phyloP scores from a whole-genome alignment of 2,329 filamentous ascomycete genomes.

The Epichloe amarillans region DNA sequence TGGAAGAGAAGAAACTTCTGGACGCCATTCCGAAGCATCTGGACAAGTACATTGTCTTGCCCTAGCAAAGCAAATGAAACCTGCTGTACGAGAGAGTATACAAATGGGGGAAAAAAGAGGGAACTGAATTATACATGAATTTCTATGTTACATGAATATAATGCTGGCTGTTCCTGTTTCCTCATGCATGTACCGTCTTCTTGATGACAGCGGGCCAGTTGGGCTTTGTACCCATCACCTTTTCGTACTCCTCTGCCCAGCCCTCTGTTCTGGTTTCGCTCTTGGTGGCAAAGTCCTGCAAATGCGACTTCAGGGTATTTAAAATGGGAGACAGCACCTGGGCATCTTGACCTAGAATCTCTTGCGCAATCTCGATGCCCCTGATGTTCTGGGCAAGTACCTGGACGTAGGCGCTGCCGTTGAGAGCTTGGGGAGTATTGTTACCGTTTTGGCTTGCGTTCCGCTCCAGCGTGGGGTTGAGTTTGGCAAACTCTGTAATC shows the following conservation, averaged over 20 bases:
- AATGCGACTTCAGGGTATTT: conserved; percentile 23
- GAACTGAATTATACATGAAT: conserved; percentile 13
- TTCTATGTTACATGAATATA: not conserved
- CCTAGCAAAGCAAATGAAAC: conserved; percentile 29
- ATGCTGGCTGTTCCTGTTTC: not conserved
- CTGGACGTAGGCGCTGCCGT: conserved; percentile 15
- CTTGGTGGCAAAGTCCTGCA: conserved; percentile 18
- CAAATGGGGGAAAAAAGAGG: not conserved
- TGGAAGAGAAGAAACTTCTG: conserved; percentile 72
- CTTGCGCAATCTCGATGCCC: conserved; percentile 31
- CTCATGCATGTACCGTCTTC: not conserved
- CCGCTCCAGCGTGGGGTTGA: conserved; percentile 12
- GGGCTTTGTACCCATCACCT: conserved; percentile 15
- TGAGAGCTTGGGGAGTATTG: conserved; percentile 8
- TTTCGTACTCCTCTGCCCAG: conserved; percentile 15
- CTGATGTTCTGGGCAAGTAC: conserved; percentile 19
- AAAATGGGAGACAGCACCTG: conserved; percentile 24
- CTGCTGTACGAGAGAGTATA: conserved; percentile 14
- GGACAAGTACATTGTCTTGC: conserved; percentile 88
- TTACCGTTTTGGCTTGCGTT: conserved; percentile 2
- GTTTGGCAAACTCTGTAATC: conserved; percentile 12
- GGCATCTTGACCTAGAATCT: conserved; percentile 22
- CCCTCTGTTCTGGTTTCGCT: conserved; percentile 6
- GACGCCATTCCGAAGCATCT: conserved; percentile 71
- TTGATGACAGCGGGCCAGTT: conserved; percentile 12